phyloP scores from a whole-genome alignment of 106 monocot species.

The Vanilla planifolia region DNA sequence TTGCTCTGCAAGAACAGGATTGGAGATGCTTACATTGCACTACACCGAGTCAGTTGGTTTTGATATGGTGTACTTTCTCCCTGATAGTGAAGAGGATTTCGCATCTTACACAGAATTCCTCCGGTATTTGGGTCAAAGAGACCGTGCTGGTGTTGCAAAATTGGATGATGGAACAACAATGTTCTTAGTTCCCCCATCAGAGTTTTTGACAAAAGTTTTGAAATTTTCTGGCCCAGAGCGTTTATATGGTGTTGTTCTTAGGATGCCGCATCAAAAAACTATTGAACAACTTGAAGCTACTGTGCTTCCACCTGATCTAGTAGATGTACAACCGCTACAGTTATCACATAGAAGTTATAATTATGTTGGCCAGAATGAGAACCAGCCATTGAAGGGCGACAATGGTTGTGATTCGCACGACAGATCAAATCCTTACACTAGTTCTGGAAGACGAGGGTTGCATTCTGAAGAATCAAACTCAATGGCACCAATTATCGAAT shows the following conservation, averaged over 20 bases:
- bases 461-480: constrained; percentile 12
- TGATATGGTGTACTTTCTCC: constrained; percentile 88
- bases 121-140: constrained; percentile 59
- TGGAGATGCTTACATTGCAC: constrained; percentile 77
- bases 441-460: constrained; percentile 6
- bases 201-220: constrained; percentile 66
- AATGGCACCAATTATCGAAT: constrained; percentile 6
- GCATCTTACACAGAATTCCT: constrained; percentile 90
- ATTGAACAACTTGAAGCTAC: constrained; percentile 17
- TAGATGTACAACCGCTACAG: constrained; percentile 20
- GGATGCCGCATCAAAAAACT: constrained; percentile 38
- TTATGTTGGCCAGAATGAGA: constrained; percentile 16
- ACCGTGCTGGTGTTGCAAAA: constrained; percentile 92
- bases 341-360: constrained; percentile 15
- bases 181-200: constrained; percentile 96
- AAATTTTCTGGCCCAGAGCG: constrained; percentile 83
- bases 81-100: constrained; percentile 92
- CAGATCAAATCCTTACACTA: constrained; percentile 9
- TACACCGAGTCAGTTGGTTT: constrained; percentile 72
- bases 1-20: constrained; percentile 80
- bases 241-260: constrained; percentile 86
- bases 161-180: constrained; percentile 71
- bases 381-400: constrained; percentile 14
- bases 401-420: constrained; percentile 19
- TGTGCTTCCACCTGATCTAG: constrained; percentile 17